Evolutionary conservation across 1,284 basidiomycete genomes (phyloP).

Genomic region (Tremellales sp.): DNA sequence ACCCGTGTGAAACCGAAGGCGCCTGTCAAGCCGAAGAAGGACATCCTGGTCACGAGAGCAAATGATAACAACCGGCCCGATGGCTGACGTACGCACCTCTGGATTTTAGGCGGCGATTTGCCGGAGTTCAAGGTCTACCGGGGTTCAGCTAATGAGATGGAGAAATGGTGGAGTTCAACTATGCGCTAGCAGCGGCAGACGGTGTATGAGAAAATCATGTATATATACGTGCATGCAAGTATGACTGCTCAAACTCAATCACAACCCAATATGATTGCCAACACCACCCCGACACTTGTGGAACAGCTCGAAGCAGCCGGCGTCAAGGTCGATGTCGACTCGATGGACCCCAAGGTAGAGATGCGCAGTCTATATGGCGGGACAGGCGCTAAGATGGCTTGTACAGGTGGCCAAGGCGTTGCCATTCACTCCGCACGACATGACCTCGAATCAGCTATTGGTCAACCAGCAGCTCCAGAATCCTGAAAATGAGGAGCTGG

Average conservation of each 20-base stretch:
- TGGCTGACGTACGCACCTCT: not conserved
- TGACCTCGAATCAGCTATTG: slow-evolving; percentile 36
- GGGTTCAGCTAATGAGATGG: no score
- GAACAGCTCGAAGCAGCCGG: slow-evolving; percentile 33
- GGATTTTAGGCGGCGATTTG: not conserved
- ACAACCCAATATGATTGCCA: slow-evolving; percentile 18
- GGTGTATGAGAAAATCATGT: no score
- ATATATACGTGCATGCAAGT: no score
- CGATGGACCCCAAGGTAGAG: slow-evolving; percentile 31
- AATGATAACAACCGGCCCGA: not conserved
- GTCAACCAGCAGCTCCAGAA: slow-evolving; percentile 26
- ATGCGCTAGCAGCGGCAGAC: no score
- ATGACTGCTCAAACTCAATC: no score
- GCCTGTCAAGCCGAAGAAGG: not conserved
- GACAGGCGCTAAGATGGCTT: no score
- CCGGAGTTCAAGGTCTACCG: not conserved
- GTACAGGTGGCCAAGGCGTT: slow-evolving; percentile 23
- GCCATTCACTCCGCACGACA: slow-evolving; percentile 32
- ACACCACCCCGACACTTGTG: slow-evolving; percentile 19
- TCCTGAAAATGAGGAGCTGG: slow-evolving; percentile 30
- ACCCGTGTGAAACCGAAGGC: no score
- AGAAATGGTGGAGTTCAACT: no score
- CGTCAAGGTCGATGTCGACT: slow-evolving; percentile 34
- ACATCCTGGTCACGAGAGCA: not conserved
- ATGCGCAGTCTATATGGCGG: no score